Evolutionary conservation across 2,329 filamentous ascomycete species (phyloP).

Genomic region (Fusarium sp.): DNA sequence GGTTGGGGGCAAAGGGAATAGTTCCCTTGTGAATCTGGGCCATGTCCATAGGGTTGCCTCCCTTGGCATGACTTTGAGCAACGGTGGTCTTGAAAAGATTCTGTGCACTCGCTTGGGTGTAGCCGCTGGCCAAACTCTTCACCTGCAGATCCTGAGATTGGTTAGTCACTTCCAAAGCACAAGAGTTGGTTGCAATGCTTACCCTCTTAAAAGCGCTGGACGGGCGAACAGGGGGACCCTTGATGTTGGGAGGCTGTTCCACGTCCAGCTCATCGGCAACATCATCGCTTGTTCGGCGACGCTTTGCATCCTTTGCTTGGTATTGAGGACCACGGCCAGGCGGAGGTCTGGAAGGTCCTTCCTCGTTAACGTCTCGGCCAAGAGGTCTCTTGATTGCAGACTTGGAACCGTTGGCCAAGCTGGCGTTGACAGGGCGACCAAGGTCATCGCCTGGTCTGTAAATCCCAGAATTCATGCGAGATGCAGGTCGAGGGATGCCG

Average conservation of each 20-base stretch:
- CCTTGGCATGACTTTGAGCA: constrained; percentile 73
- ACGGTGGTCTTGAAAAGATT: constrained; percentile 75
- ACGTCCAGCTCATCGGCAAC: constrained; percentile 73
- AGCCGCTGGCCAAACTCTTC: constrained; percentile 72
- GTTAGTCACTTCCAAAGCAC: constrained; percentile 50
- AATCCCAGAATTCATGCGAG: constrained; percentile 69
- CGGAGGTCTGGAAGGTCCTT: constrained; percentile 59
- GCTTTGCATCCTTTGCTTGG: constrained; percentile 79
- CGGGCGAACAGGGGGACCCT: constrained; percentile 86
- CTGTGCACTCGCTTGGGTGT: constrained; percentile 67
- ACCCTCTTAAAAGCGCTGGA: constrained; percentile 79
- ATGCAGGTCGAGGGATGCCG: constrained; percentile 60
- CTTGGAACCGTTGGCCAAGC: constrained; percentile 70
- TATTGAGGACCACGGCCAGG: constrained; percentile 69
- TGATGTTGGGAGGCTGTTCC: constrained; percentile 71
- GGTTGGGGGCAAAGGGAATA: constrained; percentile 86
- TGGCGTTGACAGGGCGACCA: constrained; percentile 70
- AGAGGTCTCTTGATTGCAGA: constrained; percentile 78
- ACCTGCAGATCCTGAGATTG: constrained; percentile 66
- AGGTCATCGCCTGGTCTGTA: constrained; percentile 69
- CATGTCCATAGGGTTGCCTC: constrained; percentile 81
- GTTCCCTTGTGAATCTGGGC: constrained; percentile 88
- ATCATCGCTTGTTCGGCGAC: constrained; percentile 81
- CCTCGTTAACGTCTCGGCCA: constrained; percentile 72
- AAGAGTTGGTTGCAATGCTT: constrained; percentile 45